Base-by-base conservation (phyloP, 345 rosid species). In the Rhizophora mangle region DNA sequence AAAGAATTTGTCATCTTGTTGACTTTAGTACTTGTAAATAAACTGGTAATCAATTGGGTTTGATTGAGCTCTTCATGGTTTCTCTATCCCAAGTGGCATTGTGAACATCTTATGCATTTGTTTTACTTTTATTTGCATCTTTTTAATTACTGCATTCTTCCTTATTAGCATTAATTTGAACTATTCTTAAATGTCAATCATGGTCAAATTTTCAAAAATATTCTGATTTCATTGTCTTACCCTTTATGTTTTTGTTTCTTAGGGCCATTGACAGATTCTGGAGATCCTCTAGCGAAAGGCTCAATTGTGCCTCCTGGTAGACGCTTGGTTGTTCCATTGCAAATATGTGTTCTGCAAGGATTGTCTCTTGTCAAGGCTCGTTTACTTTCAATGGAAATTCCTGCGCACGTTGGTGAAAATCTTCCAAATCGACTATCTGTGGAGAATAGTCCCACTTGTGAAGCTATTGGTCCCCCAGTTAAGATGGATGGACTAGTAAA, bases 351-450 rank as follows among this genome's bases (percentile, higher is more conserved):
- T 74, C 65, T 89, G 75, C 98, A 82, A 81, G 98, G 99, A 78
- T 79, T 96, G 69, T 92, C 97, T 68, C 87, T 96, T 80, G 96
- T 96, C 34, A 90, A 85, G 80, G 99, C 91, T 62, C 90, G 97
- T 65, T 78, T 96, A 77, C 98, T 96, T 73, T 92, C 98, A 49
- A 96, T 92, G 99, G 97, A 96, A 81, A 96, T 92, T 74, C 98
- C 97, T 67, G 96, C 99, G 1, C 91, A 87, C 71, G 88, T 96
- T 60, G 86, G 90, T 61, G 88, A 81, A 78, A 83, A 78, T 73
- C 85, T 80, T 85, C 82, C 86, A 58, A 81, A 72, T 46, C 73
- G 79, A 52, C 76, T 74, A 53, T 49, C 55, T 65, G 68, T 61
- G 57, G 86, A 71, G 58, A 61, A 64, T 68, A 60, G 21, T 46